phyloP scores from a whole-genome alignment of 2,329 filamentous ascomycete genomes.

The Trichoderma lentiforme region DNA sequence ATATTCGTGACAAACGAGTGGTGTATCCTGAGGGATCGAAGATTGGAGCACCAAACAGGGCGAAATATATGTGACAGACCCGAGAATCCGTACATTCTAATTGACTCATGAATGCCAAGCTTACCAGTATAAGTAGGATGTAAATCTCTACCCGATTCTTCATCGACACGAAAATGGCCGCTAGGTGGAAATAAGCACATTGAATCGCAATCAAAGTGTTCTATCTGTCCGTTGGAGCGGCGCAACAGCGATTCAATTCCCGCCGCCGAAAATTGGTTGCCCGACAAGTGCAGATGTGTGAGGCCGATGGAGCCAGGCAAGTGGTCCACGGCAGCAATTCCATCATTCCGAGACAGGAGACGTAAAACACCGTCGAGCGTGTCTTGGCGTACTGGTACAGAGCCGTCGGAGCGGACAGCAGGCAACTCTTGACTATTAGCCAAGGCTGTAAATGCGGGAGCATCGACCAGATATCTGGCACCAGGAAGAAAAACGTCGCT shows the following conservation, averaged over 20 bases:
- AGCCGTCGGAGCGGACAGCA: slow-evolving; percentile 33
- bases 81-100: slow-evolving; percentile 42
- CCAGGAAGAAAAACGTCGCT: slow-evolving; percentile 46
- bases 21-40: slow-evolving; percentile 53
- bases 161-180: background rate
- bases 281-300: slow-evolving; percentile 54
- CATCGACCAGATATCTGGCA: slow-evolving; percentile 47
- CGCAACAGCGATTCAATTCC: slow-evolving; percentile 45
- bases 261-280: slow-evolving; percentile 44
- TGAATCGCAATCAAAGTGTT: slow-evolving; percentile 51
- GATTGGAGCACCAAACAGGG: slow-evolving; percentile 51
- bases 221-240: slow-evolving; percentile 43
- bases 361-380: slow-evolving; percentile 28
- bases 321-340: slow-evolving; percentile 18
- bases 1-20: slow-evolving; percentile 59
- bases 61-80: slow-evolving; percentile 48
- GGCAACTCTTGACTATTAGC: background rate
- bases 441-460: slow-evolving; percentile 36
- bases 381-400: slow-evolving; percentile 26
- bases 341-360: slow-evolving; percentile 23
- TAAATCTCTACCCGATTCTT: background rate
- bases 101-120: slow-evolving; percentile 28
- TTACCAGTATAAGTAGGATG: background rate
- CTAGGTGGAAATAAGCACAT: slow-evolving; percentile 31
- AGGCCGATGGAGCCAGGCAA: slow-evolving; percentile 32